These are phyloP conservation scores for Daldinia vernicosa DNA, from an alignment of 495 filamentous ascomycete genomes.

Conservation along the genomic window DNA sequence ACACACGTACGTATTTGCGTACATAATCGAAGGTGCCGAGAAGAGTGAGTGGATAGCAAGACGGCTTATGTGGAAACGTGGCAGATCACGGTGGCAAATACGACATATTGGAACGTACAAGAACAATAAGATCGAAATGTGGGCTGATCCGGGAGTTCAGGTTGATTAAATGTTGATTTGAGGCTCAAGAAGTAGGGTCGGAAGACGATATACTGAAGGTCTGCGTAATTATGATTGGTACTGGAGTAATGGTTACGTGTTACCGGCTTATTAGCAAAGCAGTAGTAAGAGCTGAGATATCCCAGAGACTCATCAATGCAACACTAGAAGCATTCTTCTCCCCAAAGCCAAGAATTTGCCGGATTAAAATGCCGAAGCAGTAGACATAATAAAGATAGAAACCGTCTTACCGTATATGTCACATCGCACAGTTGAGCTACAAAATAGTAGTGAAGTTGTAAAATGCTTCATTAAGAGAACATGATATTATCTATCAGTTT, in stretches of 20 bases:
- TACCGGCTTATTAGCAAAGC: neutral
- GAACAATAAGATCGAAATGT: neutral
- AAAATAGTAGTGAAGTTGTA: neutral
- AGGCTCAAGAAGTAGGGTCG: slow-evolving; percentile 18
- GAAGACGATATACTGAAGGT: neutral
- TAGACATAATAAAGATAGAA: neutral
- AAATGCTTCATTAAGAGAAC: neutral
- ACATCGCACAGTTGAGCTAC: neutral
- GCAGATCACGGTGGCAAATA: slow-evolving; percentile 25
- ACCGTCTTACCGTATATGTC: neutral
- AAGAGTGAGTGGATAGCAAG: neutral
- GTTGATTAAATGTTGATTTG: slow-evolving; percentile 6
- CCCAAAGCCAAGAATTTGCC: neutral
- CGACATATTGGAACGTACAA: neutral
- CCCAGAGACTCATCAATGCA: neutral
- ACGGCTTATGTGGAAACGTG: slow-evolving; percentile 3
- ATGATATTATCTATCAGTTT: neutral
- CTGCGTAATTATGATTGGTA: neutral
- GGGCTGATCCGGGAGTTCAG: slow-evolving; percentile 14
- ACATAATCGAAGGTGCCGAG: slow-evolving; percentile 3
- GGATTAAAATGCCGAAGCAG: neutral
- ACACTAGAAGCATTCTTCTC: neutral
- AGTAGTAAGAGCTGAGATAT: neutral
- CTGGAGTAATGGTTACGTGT: neutral
- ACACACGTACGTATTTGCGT: neutral